These are phyloP conservation scores for Nannizziopsis barbatae DNA, from an alignment of 2,329 filamentous ascomycete species.

Conservation along the genomic window DNA sequence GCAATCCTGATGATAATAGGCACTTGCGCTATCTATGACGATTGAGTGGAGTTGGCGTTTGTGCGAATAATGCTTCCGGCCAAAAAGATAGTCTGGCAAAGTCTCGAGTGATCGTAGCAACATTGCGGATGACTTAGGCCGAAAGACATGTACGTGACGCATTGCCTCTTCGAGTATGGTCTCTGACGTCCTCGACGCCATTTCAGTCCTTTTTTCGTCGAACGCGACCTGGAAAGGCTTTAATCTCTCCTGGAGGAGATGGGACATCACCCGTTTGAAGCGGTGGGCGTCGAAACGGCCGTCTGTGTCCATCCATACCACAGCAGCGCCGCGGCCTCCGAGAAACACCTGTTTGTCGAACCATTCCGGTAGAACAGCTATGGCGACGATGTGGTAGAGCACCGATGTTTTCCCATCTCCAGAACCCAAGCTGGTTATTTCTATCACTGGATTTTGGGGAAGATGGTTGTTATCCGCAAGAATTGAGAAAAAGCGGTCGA, in stretches of 20 bases:
- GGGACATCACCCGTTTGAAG: conserved; percentile 28
- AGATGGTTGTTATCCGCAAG: not conserved
- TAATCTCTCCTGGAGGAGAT: conserved; percentile 17
- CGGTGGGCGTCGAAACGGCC: conserved; percentile 42
- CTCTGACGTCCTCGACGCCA: not conserved
- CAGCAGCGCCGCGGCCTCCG: conserved; percentile 39
- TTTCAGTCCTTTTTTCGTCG: conserved; percentile 11
- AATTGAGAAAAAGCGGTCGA: conserved; percentile 8
- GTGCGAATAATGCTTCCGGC: conserved; percentile 36
- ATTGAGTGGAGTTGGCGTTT: conserved; percentile 40
- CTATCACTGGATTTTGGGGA: conserved; percentile 35
- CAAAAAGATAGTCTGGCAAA: conserved; percentile 43
- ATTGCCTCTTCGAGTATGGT: conserved; percentile 31
- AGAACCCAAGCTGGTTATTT: conserved; percentile 43
- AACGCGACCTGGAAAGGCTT: not conserved
- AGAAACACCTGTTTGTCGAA: conserved; percentile 23
- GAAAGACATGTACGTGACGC: conserved; percentile 49
- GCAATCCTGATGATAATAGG: conserved; percentile 46
- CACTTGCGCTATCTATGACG: conserved; percentile 44
- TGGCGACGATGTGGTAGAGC: conserved; percentile 45
- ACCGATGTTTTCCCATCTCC: conserved; percentile 49
- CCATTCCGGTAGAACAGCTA: conserved; percentile 40
- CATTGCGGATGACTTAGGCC: conserved; percentile 41
- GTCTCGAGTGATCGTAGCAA: conserved; percentile 40
- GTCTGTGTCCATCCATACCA: conserved; percentile 48